phyloP scores from a whole-genome alignment of 352 stramenopile species.

The Globisporangium carolinianum region DNA sequence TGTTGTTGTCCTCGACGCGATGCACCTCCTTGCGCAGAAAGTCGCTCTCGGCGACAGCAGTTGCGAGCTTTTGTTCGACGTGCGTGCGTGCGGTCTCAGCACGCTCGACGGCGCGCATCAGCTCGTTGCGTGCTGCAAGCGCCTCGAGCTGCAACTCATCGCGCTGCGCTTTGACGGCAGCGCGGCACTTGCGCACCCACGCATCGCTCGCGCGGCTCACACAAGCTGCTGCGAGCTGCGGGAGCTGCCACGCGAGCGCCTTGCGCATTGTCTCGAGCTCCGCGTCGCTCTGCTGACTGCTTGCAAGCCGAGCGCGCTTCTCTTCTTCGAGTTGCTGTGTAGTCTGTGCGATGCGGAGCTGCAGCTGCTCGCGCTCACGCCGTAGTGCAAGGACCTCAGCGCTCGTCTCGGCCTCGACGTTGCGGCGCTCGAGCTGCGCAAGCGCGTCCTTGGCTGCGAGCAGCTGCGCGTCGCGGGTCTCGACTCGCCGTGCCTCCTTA shows the following conservation, averaged over 20 bases:
- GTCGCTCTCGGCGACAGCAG: slow-evolving; percentile 28
- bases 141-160: slow-evolving; percentile 25
- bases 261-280: slow-evolving; percentile 35
- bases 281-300: slow-evolving; percentile 24
- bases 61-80: slow-evolving; percentile 38
- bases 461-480: slow-evolving; percentile 40
- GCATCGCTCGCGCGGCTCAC: slow-evolving; percentile 38
- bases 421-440: slow-evolving; percentile 26
- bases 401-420: slow-evolving; percentile 39
- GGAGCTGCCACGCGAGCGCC: slow-evolving; percentile 36
- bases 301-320: slow-evolving; percentile 21
- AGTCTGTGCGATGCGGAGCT: slow-evolving; percentile 17
- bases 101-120: slow-evolving; percentile 20
- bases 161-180: slow-evolving; percentile 23
- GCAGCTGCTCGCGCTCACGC: slow-evolving; percentile 21
- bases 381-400: slow-evolving; percentile 37
- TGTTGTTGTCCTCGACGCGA: slow-evolving; percentile 54
- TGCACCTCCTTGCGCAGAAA: slow-evolving; percentile 43
- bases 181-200: slow-evolving; percentile 29
- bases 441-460: slow-evolving; percentile 43
- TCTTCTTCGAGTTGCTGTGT: slow-evolving; percentile 26
- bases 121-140: slow-evolving; percentile 27
- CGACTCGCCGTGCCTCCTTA: slow-evolving; percentile 41
- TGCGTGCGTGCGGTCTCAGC: slow-evolving; percentile 22
- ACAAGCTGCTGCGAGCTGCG: slow-evolving; percentile 41